A percentile compares a stretch with the other conserved stretches of the same genome.
Conservation (phyloP, 306 rosid species). For the Clitoria ternatea region DNA sequence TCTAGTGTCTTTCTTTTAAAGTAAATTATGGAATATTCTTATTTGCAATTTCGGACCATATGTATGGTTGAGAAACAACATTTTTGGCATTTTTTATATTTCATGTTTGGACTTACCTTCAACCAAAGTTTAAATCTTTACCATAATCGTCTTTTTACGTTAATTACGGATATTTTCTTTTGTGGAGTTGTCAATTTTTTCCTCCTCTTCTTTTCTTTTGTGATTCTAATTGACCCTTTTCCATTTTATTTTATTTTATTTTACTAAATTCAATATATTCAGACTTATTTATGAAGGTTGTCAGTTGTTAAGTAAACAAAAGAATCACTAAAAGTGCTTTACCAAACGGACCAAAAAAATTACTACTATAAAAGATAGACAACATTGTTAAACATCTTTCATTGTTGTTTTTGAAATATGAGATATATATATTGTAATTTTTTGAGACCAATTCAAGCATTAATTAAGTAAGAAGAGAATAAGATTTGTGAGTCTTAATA, state of each 20-base stretch:
- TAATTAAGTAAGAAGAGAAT: no score
- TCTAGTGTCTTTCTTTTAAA: no score
- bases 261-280: not conserved
- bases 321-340: constrained; percentile 21
- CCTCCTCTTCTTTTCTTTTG: not conserved
- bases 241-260: no score
- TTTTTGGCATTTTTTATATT: no score
- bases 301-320: constrained; percentile 24
- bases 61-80: no score
- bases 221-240: not conserved
- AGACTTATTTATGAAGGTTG: constrained; percentile 13
- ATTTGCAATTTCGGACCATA: no score
- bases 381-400: not conserved
- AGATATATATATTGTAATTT: not conserved
- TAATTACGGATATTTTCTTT: no score
- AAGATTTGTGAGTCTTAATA: no score
- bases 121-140: not conserved
- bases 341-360: constrained; percentile 1
- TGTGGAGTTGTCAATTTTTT: not conserved
- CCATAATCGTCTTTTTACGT: not conserved
- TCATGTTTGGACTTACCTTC: no score
- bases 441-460: no score
- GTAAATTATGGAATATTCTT: no score
- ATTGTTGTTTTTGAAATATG: not conserved
- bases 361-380: not conserved